Percentiles rank a stretch among this genome's conserved stretches.
Evolutionary conservation across 805 yeast genomes (phyloP).

Genomic region (Wickerhamiella shivajii): DNA sequence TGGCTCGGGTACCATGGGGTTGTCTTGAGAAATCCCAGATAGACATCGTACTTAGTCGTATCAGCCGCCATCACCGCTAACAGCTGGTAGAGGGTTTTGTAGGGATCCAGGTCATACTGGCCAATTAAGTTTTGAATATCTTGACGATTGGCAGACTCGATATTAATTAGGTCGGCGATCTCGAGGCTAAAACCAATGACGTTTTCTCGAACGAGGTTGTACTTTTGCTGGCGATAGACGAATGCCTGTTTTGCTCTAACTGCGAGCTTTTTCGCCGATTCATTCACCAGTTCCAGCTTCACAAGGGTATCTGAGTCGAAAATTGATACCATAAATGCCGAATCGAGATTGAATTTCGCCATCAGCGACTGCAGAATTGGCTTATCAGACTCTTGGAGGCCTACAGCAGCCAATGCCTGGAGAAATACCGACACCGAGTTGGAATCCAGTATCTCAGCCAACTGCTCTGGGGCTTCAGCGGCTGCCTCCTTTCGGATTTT

Average conservation of each 20-base stretch:
- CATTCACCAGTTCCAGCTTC: background rate
- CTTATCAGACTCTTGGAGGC: background rate
- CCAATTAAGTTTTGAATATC: slow-evolving; percentile 3
- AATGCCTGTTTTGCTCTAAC: background rate
- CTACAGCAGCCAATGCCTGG: background rate
- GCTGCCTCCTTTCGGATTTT: too few relatives aligned
- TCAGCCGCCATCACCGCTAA: background rate
- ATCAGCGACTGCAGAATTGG: background rate
- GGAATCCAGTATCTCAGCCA: background rate
- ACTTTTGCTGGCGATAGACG: background rate
- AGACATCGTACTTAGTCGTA: background rate
- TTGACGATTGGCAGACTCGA: background rate
- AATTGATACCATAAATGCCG: background rate
- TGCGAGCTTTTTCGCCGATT: background rate
- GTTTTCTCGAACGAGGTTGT: background rate
- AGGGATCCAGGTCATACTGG: slow-evolving; percentile 3
- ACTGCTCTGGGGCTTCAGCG: too few relatives aligned
- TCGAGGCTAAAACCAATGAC: slow-evolving; percentile 5
- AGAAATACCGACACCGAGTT: background rate
- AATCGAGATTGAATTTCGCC: background rate
- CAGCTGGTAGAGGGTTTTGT: background rate
- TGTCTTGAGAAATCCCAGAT: background rate
- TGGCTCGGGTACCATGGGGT: background rate
- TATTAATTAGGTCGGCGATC: background rate
- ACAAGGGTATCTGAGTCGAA: background rate